Percentiles rank a stretch among this genome's conserved stretches.
Conservation (phyloP, 139 green algal species). For the Zygnema cylindricum region DNA sequence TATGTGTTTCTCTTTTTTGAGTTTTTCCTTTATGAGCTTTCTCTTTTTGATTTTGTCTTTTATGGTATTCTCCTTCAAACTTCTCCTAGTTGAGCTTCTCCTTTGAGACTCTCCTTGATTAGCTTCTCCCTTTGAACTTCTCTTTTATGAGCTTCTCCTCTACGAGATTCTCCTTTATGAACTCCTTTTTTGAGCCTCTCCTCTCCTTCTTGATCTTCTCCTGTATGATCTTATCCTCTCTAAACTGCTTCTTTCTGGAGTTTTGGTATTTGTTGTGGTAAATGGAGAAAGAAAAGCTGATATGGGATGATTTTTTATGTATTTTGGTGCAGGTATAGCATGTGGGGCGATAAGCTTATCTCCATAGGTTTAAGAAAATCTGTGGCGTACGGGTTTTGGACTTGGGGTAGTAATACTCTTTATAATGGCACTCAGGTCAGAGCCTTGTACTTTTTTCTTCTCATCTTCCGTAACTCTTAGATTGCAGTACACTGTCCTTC, state of each 20-base stretch:
- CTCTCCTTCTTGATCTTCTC: neutral
- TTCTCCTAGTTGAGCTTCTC: no score
- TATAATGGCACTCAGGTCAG: conserved; percentile 52
- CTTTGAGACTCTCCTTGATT: no score
- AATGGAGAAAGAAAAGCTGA: neutral
- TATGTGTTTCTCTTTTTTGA: no score
- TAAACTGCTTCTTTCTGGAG: neutral
- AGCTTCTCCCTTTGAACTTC: no score
- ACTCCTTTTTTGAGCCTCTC: no score
- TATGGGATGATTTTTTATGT: neutral
- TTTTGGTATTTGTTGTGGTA: neutral
- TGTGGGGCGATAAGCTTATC: conserved; percentile 71
- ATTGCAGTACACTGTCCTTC: neutral
- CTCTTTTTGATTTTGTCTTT: no score
- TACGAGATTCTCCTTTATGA: no score
- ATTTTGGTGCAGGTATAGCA: conserved; percentile 70
- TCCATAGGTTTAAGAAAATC: conserved; percentile 74
- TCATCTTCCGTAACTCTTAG: neutral
- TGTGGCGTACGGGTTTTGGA: conserved; percentile 71
- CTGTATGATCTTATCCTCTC: neutral
- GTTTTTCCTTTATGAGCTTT: no score
- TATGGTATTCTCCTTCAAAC: no score
- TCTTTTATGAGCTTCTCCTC: no score
- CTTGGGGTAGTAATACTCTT: conserved; percentile 64
- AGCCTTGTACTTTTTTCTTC: neutral